Evolutionary conservation across 1,284 basidiomycete species (phyloP).

Genomic region (Lentinula novae-zelandiae): DNA sequence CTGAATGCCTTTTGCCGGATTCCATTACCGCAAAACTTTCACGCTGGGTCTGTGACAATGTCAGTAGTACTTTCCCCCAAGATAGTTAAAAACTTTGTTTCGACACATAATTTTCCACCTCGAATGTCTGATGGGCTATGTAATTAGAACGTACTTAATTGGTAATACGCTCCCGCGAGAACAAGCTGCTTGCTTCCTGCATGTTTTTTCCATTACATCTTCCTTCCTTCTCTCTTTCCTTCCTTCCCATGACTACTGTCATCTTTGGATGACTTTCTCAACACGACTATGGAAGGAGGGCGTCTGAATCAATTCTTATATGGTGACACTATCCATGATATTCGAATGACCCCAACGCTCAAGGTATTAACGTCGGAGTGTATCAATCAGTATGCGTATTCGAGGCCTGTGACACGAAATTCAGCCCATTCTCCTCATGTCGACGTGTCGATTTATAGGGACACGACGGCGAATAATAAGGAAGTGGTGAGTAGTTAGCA

Average conservation of each 20-base stretch:
- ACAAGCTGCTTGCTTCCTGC: not conserved
- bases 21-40: too few species aligned
- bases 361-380: conserved; percentile 1
- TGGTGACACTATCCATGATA: not conserved
- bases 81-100: not conserved
- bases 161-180: not conserved
- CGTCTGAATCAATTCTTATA: conserved; percentile 2
- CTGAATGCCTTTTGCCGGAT: not conserved
- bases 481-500: conserved; percentile 25
- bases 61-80: too few species aligned
- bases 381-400: conserved; percentile 13
- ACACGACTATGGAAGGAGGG: not conserved
- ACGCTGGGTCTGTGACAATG: too few species aligned
- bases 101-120: not conserved
- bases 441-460: conserved; percentile 5
- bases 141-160: not conserved
- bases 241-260: not conserved
- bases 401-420: not conserved
- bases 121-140: not conserved
- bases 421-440: conserved; percentile 5
- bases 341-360: conserved; percentile 6
- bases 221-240: not conserved
- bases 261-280: conserved; percentile 4
- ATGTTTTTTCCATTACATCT: not conserved
- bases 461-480: conserved; percentile 8